Evolutionary conservation across 345 rosid species (phyloP), one percentile per base, ranked within the genome.

Genomic region (Eucalyptus cloeziana): DNA sequence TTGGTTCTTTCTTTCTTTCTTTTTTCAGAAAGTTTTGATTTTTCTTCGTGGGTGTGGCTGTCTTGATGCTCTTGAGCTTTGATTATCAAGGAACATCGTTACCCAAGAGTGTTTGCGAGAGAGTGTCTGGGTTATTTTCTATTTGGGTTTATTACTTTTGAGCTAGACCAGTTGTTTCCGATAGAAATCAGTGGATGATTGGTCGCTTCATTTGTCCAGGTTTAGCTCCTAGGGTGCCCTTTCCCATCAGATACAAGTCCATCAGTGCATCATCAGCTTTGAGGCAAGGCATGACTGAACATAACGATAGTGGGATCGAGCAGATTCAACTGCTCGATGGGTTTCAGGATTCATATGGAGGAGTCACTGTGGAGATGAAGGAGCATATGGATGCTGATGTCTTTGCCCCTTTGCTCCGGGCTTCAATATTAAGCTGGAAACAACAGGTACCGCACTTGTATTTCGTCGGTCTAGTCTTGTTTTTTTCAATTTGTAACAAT

Each of bases 341-440:
- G 24, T 94, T 79, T 49, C 89, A 88, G n/a, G 98, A 97, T 91
- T 15, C 33, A 19, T 88, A 93, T 91, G 94, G 91, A 37, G 98
- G 99, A 50, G 93, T 96, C 27, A 90, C 43, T 3, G 92, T 95
- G 31, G 91, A 91, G 10, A 80, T 96, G 85, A 90, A 86, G 62
- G 92, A 94, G 50, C 56, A 87, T 27, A 92, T 94, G 94, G 95
- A 94, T 76, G 31, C 2, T 51, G 21, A 86, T 44, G 88, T 47
- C 40, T 97, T 95, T 87, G 86, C 87, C 45, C n/a, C 86, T 89
- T 86, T 85, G 90, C 98, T 97, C 54, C 91, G 86, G 88, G 93
- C 94, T 89, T 95, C 98, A 15, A 81, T 95, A 5, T 91, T 92
- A 2, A 86, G 51, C 17, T 96, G 99, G 98, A 94, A 52, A 89